Percentiles rank a stretch among this genome's conserved stretches.
Evolutionary conservation across 257 asterid genomes (phyloP).

Genomic region (Nicotiana paniculata): DNA sequence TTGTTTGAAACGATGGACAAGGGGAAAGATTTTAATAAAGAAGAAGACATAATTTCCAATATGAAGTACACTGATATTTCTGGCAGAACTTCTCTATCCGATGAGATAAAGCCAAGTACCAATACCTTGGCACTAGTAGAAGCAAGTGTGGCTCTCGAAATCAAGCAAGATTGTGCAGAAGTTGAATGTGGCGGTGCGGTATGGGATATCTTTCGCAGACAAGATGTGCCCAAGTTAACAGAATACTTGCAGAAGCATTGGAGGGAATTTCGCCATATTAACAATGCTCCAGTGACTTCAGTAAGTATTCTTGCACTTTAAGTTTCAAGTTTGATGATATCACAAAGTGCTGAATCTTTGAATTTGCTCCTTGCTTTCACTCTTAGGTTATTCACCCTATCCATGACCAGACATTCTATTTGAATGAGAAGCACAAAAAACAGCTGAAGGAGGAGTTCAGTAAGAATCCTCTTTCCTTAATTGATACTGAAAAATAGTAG

Average conservation of each 20-base stretch:
- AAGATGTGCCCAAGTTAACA: constrained; percentile 40
- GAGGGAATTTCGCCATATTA: constrained; percentile 30
- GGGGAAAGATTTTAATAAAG: background rate
- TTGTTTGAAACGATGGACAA: constrained; percentile 7
- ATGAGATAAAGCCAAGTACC: constrained; percentile 4
- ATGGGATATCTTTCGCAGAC: constrained; percentile 48
- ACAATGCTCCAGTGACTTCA: constrained; percentile 20
- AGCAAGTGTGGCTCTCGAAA: constrained; percentile 8
- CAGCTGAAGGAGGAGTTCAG: constrained; percentile 36
- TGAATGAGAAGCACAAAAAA: constrained; percentile 35
- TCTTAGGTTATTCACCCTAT: constrained; percentile 41
- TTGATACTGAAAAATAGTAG: constrained; percentile 5
- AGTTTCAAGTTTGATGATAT: background rate
- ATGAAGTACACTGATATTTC: constrained; percentile 2
- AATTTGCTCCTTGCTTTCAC: constrained; percentile 1
- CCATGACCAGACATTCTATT: constrained; percentile 40
- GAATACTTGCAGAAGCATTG: constrained; percentile 34
- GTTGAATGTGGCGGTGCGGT: constrained; percentile 31
- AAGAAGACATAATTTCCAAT: constrained; percentile 2
- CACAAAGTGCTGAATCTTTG: background rate
- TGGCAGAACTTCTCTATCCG: constrained; percentile 2
- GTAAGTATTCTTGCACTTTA: constrained; percentile 14
- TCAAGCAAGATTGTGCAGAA: constrained; percentile 7
- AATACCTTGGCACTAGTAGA: constrained; percentile 6
- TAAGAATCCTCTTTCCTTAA: constrained; percentile 9